Percentiles rank a stretch among this genome's conserved stretches.
phyloP scores from a whole-genome alignment of 306 rosid genomes.

The Trifolium subterraneum region DNA sequence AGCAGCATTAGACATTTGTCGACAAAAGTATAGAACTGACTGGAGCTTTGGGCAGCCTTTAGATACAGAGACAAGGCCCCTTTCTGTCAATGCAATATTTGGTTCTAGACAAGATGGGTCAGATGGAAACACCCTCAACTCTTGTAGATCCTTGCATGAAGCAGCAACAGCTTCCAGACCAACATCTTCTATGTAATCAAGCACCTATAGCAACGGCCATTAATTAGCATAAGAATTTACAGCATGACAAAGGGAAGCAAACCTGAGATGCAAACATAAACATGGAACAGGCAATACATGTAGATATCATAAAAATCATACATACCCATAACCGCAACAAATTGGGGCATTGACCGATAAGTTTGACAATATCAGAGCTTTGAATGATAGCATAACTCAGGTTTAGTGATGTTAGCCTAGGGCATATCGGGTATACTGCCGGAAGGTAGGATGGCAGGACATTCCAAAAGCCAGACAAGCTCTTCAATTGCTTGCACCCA shows the following conservation, averaged over 20 bases:
- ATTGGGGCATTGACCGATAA: constrained; percentile 69
- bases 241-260: constrained; percentile 2
- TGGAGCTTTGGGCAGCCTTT: constrained; percentile 93
- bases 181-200: constrained; percentile 88
- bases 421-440: constrained; percentile 67
- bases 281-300: not conserved
- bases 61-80: constrained; percentile 83
- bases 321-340: constrained; percentile 86
- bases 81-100: constrained; percentile 79
- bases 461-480: constrained; percentile 90
- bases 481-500: constrained; percentile 68
- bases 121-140: constrained; percentile 93
- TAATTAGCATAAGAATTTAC: constrained; percentile 43
- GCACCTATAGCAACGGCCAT: constrained; percentile 61
- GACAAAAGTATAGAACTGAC: constrained; percentile 91
- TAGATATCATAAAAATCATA: constrained; percentile 9
- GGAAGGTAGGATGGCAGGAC: constrained; percentile 74
- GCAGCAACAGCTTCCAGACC: constrained; percentile 80
- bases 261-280: constrained; percentile 17
- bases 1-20: constrained; percentile 92
- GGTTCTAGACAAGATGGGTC: constrained; percentile 76
- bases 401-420: constrained; percentile 74
- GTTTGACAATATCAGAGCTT: constrained; percentile 74
- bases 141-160: constrained; percentile 82
- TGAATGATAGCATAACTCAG: constrained; percentile 73